These are phyloP conservation scores for Dothidotthia symphoricarpi DNA, from an alignment of 2,329 filamentous ascomycete genomes.

Conservation along the genomic window DNA sequence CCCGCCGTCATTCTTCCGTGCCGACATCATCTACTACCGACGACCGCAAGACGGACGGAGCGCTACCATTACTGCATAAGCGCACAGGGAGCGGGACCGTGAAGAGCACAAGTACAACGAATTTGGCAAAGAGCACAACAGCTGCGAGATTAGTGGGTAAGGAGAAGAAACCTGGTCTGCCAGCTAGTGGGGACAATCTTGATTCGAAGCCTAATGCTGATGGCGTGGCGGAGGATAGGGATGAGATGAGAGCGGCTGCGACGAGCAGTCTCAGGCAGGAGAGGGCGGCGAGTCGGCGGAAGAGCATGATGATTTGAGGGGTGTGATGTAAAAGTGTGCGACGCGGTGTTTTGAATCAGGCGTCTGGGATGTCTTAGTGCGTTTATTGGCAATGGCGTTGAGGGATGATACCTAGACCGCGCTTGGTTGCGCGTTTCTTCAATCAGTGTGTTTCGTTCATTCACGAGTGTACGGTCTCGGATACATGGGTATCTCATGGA, in stretches of 20 bases:
- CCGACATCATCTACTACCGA: conserved; percentile 15
- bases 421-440: conserved; percentile 1
- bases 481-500: neutral
- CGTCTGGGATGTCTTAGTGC: neutral
- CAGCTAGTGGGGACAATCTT: conserved; percentile 10
- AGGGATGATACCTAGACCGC: conserved; percentile 5
- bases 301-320: conserved; percentile 47
- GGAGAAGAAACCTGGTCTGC: conserved; percentile 15
- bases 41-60: conserved; percentile 14
- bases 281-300: conserved; percentile 41
- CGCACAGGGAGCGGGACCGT: conserved; percentile 26
- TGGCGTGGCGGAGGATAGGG: conserved; percentile 3
- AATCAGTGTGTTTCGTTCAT: neutral
- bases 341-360: neutral
- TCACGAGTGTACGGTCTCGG: no score
- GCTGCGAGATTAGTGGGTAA: conserved; percentile 15
- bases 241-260: conserved; percentile 10
- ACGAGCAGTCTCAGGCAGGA: conserved; percentile 32
- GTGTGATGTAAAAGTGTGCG: no score
- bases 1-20: conserved; percentile 37
- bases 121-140: conserved; percentile 17
- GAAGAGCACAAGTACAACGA: conserved; percentile 18
- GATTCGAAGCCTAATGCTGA: conserved; percentile 14
- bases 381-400: neutral
- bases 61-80: conserved; percentile 25